These are phyloP conservation scores for Pelargonium myrrhifolium DNA, from an alignment of 441 rosid genomes.

Conservation along the genomic window DNA sequence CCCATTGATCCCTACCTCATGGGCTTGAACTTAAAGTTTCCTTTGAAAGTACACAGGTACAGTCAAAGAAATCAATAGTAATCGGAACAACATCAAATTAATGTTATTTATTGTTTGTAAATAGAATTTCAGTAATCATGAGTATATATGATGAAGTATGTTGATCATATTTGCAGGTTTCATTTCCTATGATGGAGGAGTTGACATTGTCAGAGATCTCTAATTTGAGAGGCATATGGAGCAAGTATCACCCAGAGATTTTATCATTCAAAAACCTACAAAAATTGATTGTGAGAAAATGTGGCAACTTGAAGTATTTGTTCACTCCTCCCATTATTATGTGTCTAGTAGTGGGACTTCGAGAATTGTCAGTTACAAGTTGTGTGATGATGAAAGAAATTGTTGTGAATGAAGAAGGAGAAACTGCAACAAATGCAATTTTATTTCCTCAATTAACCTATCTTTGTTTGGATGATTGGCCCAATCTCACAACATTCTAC, in stretches of 20 bases:
- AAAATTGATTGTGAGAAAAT: background rate
- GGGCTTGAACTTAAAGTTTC: no score
- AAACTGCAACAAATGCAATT: background rate
- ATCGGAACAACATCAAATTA: no score
- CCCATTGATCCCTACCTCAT: no score
- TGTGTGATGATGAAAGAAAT: slow-evolving; percentile 8
- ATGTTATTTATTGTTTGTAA: no score
- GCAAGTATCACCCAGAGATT: slow-evolving; percentile 12
- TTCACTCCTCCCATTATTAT: background rate
- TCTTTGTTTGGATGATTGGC: background rate
- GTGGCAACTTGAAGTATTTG: slow-evolving; percentile 11
- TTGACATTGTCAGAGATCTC: no score
- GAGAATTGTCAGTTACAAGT: background rate
- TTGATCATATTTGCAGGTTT: no score
- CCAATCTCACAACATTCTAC: background rate
- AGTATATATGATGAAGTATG: no score
- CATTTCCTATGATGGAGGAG: no score
- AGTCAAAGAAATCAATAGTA: no score
- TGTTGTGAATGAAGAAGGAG: background rate
- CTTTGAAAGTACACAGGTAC: no score
- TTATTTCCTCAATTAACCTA: background rate
- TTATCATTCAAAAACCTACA: slow-evolving; percentile 17
- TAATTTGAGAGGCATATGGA: no score
- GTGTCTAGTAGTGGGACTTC: background rate
- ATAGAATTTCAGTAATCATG: no score